Conservation (phyloP, 2,329 filamentous ascomycete genomes). For the Penicillium thymicola region DNA sequence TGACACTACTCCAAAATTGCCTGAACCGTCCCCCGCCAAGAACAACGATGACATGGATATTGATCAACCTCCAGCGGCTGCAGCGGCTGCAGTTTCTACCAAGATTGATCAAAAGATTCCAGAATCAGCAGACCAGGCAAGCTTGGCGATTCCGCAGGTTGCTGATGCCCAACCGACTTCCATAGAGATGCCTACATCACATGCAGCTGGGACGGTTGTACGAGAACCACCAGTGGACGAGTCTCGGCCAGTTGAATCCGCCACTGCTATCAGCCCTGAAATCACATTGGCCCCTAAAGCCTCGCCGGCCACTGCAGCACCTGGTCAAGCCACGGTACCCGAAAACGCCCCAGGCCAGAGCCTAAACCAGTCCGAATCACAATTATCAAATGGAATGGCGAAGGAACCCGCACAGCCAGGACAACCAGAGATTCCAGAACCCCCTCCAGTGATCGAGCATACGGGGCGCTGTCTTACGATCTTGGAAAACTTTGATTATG, state of each 20-base stretch:
- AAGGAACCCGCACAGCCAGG: conserved; percentile 24
- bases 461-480: conserved; percentile 58
- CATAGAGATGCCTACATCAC: neutral
- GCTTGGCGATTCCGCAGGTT: neutral
- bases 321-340: conserved; percentile 5
- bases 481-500: conserved; percentile 56
- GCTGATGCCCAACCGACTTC: neutral
- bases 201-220: neutral
- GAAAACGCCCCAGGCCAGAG: conserved; percentile 9
- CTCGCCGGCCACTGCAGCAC: neutral
- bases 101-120: neutral
- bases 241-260: neutral
- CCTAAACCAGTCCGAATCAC: conserved; percentile 10
- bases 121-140: neutral
- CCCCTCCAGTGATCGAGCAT: conserved; percentile 46
- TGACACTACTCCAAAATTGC: neutral
- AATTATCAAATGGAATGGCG: conserved; percentile 11
- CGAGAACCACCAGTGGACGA: neutral
- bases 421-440: conserved; percentile 27
- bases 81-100: neutral
- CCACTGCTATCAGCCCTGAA: neutral
- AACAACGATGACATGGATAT: conserved; percentile 17
- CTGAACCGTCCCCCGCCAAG: neutral
- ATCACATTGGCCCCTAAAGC: neutral
- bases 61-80: conserved; percentile 9